Evolutionary conservation across 345 rosid genomes (phyloP).

Genomic region (Noccaea bulbosa): DNA sequence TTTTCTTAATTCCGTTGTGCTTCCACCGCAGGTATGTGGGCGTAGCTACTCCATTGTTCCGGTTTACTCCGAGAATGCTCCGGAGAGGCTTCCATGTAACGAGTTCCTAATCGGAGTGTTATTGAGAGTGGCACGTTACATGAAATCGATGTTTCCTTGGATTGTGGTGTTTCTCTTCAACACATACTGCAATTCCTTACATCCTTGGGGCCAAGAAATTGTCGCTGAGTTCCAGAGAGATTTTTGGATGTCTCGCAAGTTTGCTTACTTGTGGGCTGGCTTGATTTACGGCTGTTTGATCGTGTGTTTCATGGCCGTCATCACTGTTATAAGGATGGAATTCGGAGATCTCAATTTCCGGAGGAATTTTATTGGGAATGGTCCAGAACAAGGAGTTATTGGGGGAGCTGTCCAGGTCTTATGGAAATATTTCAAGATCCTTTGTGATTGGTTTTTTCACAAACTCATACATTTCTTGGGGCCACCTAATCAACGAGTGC

Average conservation of each 20-base stretch:
- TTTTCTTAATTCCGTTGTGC: background rate
- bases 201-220: conserved; percentile 1
- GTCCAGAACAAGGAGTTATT: background rate
- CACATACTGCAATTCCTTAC: conserved; percentile 4
- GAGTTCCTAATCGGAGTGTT: conserved; percentile 19
- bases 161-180: conserved; percentile 20
- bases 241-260: background rate
- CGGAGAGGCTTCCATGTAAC: conserved; percentile 29
- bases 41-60: conserved; percentile 24
- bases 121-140: background rate
- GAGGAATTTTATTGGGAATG: conserved; percentile 1
- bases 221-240: background rate
- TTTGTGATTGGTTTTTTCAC: conserved; percentile 25
- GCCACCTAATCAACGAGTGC: background rate
- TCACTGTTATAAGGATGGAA: background rate
- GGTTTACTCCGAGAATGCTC: conserved; percentile 34
- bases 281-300: background rate
- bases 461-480: background rate
- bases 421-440: conserved; percentile 12
- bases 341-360: background rate
- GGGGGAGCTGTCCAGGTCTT: background rate
- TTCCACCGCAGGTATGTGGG: conserved; percentile 28
- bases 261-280: background rate
- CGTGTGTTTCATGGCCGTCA: background rate
- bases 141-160: conserved; percentile 15